Conservation (phyloP, 306 rosid genomes). For the Arachis hypogaea region DNA sequence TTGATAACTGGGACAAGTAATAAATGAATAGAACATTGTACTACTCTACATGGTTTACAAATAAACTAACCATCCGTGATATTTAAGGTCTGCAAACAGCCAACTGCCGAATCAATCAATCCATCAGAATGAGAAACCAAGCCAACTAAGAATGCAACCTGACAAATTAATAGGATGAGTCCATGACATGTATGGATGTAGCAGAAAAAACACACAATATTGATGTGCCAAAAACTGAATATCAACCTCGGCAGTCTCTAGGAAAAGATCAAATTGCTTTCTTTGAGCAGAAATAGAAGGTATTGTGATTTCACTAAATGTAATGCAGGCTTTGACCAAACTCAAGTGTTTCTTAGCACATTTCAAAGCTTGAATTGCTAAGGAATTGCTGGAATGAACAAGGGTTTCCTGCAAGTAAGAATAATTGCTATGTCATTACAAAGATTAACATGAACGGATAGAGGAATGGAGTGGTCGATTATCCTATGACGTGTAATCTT, state of each 20-base stretch:
- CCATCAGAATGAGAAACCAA: constrained; percentile 84
- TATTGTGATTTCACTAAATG: constrained; percentile 90
- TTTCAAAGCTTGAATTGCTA: constrained; percentile 74
- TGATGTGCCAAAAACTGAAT: constrained; percentile 25
- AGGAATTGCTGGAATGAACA: constrained; percentile 79
- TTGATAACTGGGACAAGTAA: constrained; percentile 24
- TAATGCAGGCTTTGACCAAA: constrained; percentile 81
- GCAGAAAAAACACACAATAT: constrained; percentile 15
- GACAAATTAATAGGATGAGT: constrained; percentile 43
- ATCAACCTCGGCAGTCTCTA: constrained; percentile 98
- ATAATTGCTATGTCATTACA: constrained; percentile 38
- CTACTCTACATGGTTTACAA: constrained; percentile 36
- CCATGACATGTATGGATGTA: constrained; percentile 18
- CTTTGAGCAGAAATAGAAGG: constrained; percentile 71
- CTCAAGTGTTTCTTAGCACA: constrained; percentile 47
- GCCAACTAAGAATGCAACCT: constrained; percentile 81
- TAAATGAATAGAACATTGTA: constrained; percentile 22
- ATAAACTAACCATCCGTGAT: constrained; percentile 64
- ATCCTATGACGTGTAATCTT: not conserved
- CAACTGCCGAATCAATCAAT: constrained; percentile 69
- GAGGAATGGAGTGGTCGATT: not conserved
- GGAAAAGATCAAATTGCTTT: constrained; percentile 76
- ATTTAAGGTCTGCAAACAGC: constrained; percentile 62
- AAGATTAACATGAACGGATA: constrained; percentile 3
- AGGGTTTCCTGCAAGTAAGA: constrained; percentile 77